Conservation (phyloP, 2,329 filamentous ascomycete species). For the Raffaelea deltoideospora region DNA sequence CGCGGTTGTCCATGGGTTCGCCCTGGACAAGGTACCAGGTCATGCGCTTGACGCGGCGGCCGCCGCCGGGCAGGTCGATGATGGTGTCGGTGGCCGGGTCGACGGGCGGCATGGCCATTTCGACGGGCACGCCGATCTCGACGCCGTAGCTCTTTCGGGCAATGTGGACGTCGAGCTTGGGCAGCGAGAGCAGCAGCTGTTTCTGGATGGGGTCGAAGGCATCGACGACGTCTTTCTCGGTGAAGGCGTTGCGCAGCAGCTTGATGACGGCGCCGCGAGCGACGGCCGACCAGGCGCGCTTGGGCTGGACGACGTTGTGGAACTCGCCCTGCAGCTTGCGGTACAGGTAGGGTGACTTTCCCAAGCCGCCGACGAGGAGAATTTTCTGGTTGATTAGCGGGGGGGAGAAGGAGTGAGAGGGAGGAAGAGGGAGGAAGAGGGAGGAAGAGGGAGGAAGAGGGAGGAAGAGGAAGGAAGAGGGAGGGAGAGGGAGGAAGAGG, state of each 20-base stretch:
- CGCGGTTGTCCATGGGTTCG: slow-evolving; percentile 6
- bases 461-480: not conserved
- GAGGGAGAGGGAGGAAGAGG: not conserved
- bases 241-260: slow-evolving; percentile 5
- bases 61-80: not conserved
- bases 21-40: slow-evolving; percentile 6
- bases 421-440: not conserved
- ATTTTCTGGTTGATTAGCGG: slow-evolving; percentile 30
- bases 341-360: slow-evolving; percentile 28
- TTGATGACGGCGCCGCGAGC: slow-evolving; percentile 36
- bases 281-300: slow-evolving; percentile 33
- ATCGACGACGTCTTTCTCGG: not conserved
- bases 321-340: slow-evolving; percentile 17
- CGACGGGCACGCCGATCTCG: slow-evolving; percentile 1
- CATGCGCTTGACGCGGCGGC: slow-evolving; percentile 6
- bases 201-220: slow-evolving; percentile 1
- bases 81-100: not conserved
- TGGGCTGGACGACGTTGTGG: slow-evolving; percentile 30
- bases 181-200: slow-evolving; percentile 1
- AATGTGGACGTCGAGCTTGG: slow-evolving; percentile 2
- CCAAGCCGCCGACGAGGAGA: slow-evolving; percentile 33
- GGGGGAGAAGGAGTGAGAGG: slow-evolving; percentile 23
- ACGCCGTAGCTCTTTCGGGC: slow-evolving; percentile 7
- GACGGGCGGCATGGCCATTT: slow-evolving; percentile 1
- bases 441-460: not conserved